Percentiles rank a stretch among this genome's conserved stretches.
Evolutionary conservation across 2,329 filamentous ascomycete genomes (phyloP).

Genomic region (Ceratocystis smalleyi): DNA sequence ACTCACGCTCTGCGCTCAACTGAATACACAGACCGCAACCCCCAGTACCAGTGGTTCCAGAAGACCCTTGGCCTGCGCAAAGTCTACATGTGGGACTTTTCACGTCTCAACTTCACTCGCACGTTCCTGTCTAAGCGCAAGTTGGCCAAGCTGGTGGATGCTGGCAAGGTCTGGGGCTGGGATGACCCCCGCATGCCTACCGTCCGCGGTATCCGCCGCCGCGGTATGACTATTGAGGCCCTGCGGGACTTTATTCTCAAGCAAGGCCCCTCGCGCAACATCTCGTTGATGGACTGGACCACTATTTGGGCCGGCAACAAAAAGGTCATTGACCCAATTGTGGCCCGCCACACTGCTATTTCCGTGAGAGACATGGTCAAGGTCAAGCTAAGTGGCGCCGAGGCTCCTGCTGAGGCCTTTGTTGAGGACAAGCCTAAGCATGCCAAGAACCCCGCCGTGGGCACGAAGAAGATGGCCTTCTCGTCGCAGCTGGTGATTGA

Average conservation of each 20-base stretch:
- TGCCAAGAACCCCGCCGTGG: conserved; percentile 72
- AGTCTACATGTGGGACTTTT: conserved; percentile 76
- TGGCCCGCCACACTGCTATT: conserved; percentile 59
- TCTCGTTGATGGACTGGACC: conserved; percentile 72
- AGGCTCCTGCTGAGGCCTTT: conserved; percentile 45
- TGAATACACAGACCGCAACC: conserved; percentile 76
- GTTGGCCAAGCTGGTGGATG: conserved; percentile 66
- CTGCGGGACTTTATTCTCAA: conserved; percentile 72
- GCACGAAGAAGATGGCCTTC: conserved; percentile 71
- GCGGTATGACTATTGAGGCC: conserved; percentile 64
- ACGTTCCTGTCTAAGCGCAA: conserved; percentile 78
- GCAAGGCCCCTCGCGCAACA: conserved; percentile 70
- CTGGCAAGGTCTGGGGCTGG: conserved; percentile 65
- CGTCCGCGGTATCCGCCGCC: conserved; percentile 60
- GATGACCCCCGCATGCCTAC: conserved; percentile 80
- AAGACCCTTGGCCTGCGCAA: conserved; percentile 56
- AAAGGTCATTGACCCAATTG: conserved; percentile 65
- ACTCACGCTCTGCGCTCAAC: conserved; percentile 72
- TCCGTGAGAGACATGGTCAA: conserved; percentile 55
- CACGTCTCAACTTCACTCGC: conserved; percentile 67
- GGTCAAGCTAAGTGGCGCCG: conserved; percentile 52
- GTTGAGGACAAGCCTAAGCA: conserved; percentile 71
- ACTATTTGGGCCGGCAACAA: conserved; percentile 61
- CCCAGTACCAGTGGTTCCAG: conserved; percentile 76
- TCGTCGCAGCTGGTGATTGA: conserved; percentile 64